Base-by-base conservation (phyloP, 805 yeast genomes). In the Crinitomyces ghanaensis region DNA sequence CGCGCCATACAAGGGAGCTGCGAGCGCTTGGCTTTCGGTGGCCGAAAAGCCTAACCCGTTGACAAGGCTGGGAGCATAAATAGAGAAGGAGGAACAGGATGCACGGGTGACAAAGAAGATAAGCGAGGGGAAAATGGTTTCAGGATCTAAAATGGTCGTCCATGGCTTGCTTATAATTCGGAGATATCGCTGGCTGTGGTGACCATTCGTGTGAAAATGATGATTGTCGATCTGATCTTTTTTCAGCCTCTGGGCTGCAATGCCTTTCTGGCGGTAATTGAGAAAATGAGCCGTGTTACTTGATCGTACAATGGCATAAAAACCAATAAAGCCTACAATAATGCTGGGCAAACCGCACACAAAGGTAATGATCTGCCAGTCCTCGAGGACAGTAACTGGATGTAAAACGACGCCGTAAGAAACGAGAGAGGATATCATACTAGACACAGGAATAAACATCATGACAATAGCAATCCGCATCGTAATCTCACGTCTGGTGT, bases 391-490 rank as follows among this genome's bases (percentile, higher is more conserved):
- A 12, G 43, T 66, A 23, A 67, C 50, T 48, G 73, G 67, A 65
- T 34, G 15, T 26, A 37, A 24, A 28, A 41, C 21, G 72, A 50
- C 26, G 51, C 47, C 26, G 59, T 49, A 41, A 55, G 65, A 29
- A 72, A 63, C n/a, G 70, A 70, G 13, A 72, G 72, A 46, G 70
- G 77, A 25, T 72, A 58, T 37, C 66, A 68, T 77, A 0, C 78
- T 63, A n/a, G 77, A 68, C 36, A 74, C 60, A 19, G 49, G 40
- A 1, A 56, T 53, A 5, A 49, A 47, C 3, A 44, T 42, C 24
- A 54, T 49, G 13, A 54, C 53, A 11, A 41, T 31, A 5, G 50
- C 51, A 31, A 43, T 40, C 16, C 60, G 41, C 16, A 44, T 42
- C 14, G 50, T 44, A 19, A 52, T 36, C 28, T 56, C 60, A 16